A percentile compares a stretch with the other conserved stretches of the same genome.
Evolutionary conservation across 805 yeast species (phyloP).

Genomic region (Spathaspora boniae): DNA sequence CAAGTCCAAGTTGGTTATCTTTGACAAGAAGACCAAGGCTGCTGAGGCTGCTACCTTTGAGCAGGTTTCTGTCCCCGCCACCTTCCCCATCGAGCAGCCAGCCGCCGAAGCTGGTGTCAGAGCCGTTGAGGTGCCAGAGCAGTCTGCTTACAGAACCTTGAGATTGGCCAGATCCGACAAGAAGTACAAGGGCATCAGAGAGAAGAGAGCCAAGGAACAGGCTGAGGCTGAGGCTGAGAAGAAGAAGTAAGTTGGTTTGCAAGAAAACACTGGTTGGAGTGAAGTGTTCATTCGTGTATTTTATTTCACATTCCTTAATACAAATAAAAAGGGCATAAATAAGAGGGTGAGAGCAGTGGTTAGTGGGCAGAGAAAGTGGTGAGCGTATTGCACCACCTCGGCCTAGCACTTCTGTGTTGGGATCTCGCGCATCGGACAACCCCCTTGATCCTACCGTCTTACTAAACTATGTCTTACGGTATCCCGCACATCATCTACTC

Average conservation of each 20-base stretch:
- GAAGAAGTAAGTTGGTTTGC: conserved; percentile 70
- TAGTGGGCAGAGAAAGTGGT: no score
- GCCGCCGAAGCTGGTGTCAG: conserved; percentile 73
- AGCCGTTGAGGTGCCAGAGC: conserved; percentile 75
- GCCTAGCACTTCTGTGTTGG: no score
- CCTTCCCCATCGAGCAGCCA: conserved; percentile 91
- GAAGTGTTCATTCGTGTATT: no score
- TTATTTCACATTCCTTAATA: no score
- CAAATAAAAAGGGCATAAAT: no score
- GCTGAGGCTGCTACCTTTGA: conserved; percentile 61
- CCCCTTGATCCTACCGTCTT: no score
- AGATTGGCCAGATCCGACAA: conserved; percentile 93
- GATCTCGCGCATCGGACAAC: no score
- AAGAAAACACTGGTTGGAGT: no score
- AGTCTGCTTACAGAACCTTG: conserved; percentile 87
- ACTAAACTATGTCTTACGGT: no score
- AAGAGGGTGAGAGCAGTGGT: no score
- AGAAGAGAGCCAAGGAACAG: conserved; percentile 93
- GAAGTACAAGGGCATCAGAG: conserved; percentile 93
- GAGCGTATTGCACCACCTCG: no score
- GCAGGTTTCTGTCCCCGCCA: conserved; percentile 73
- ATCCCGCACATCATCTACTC: no score
- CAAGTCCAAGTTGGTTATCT: conserved; percentile 92
- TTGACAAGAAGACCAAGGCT: conserved; percentile 82
- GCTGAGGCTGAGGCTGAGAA: conserved; percentile 99